Evolutionary conservation across 2,329 filamentous ascomycete species (phyloP).

Genomic region (Capronia epimyces): DNA sequence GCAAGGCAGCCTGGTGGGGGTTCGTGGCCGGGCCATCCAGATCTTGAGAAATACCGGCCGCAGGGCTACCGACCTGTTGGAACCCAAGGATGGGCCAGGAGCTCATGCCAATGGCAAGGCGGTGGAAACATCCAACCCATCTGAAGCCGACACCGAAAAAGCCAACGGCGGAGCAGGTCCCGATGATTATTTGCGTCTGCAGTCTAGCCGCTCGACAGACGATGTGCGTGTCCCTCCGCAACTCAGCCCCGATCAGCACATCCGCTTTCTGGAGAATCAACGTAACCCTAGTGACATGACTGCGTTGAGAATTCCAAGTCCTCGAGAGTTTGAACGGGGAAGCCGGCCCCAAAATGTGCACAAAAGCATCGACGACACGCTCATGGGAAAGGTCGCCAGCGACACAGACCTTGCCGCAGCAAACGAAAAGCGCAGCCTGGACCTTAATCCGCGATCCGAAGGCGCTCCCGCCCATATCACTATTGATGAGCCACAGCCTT

Average conservation of each 20-base stretch:
- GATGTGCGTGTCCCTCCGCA: slow-evolving; percentile 50
- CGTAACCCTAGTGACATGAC: slow-evolving; percentile 66
- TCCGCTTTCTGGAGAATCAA: slow-evolving; percentile 81
- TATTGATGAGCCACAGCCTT: slow-evolving; percentile 44
- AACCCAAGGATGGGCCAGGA: slow-evolving; percentile 10
- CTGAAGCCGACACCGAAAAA: slow-evolving; percentile 1
- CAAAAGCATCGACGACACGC: slow-evolving; percentile 39
- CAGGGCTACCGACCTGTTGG: not conserved
- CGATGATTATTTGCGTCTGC: slow-evolving; percentile 42
- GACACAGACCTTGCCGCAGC: slow-evolving; percentile 24
- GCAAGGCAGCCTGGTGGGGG: slow-evolving; percentile 19
- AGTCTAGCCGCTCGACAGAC: slow-evolving; percentile 33
- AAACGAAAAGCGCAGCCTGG: slow-evolving; percentile 20
- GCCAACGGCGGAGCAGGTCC: not conserved
- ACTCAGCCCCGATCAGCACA: slow-evolving; percentile 67
- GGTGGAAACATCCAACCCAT: slow-evolving; percentile 23
- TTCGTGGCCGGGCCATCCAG: slow-evolving; percentile 31
- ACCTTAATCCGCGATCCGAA: slow-evolving; percentile 5
- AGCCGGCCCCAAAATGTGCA: slow-evolving; percentile 60
- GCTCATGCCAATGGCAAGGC: slow-evolving; percentile 24
- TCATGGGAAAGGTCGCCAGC: slow-evolving; percentile 28
- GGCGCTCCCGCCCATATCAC: slow-evolving; percentile 37
- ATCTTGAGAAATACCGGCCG: slow-evolving; percentile 29
- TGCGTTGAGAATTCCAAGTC: slow-evolving; percentile 82
- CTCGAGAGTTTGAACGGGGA: slow-evolving; percentile 81